These are phyloP conservation scores for Leptographium galeiforme DNA, from an alignment of 2,329 filamentous ascomycete genomes.

Conservation along the genomic window DNA sequence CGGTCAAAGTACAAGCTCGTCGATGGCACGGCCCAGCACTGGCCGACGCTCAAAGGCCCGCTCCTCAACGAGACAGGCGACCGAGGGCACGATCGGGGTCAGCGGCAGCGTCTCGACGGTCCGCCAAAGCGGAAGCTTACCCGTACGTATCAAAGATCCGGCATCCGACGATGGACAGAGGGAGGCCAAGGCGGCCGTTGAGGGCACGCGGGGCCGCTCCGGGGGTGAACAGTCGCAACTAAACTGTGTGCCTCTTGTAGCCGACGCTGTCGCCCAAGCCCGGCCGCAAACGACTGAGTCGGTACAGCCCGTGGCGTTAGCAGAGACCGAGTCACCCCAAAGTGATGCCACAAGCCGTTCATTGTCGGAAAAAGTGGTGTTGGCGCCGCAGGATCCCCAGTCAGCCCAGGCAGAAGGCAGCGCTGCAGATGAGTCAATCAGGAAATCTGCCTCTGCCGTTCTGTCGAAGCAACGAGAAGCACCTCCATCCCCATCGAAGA, in stretches of 20 bases:
- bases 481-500: too few relatives aligned
- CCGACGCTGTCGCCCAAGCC: constrained; percentile 7
- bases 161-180: not conserved
- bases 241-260: constrained; percentile 8
- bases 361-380: too few relatives aligned
- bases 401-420: too few relatives aligned
- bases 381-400: too few relatives aligned
- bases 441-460: not conserved
- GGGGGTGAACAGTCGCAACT: constrained; percentile 3
- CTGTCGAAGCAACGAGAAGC: too few relatives aligned
- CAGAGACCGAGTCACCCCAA: not conserved
- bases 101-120: not conserved
- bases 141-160: constrained; percentile 12
- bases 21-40: not conserved
- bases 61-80: not conserved
- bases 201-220: not conserved
- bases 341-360: too few relatives aligned
- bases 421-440: not conserved
- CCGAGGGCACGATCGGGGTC: constrained; percentile 1
- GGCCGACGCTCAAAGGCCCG: not conserved
- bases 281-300: constrained; percentile 6
- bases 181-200: not conserved
- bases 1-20: too few relatives aligned
- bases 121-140: constrained; percentile 4
- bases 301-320: constrained; percentile 9